Evolutionary conservation across 2,329 filamentous ascomycete species (phyloP), one percentile per base, ranked within the genome.

Genomic region (Cladorrhinum sp.): DNA sequence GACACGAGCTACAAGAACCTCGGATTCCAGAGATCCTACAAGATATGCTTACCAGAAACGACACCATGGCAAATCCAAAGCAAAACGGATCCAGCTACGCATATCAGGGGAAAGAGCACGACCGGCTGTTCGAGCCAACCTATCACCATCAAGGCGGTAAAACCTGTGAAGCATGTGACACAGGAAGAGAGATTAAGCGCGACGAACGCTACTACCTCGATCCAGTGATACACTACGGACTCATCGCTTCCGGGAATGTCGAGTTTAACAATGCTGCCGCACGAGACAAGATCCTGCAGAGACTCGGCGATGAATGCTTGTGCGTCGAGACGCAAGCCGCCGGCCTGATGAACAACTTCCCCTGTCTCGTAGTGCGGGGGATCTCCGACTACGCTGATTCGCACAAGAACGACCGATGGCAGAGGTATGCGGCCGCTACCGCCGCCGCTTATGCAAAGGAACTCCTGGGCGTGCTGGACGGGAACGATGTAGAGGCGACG

Each of bases 311-410:
- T 8, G 18, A 55, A 16, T 55, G 52, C 52, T 3, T 59, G 32
- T 70, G 62, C 41, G 64, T 71, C 45, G 69, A 72, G 59, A 73
- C 71, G 69, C 71, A 72, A 24, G 64, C 62, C 1, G 70, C 70
- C 2, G 71, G 71, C 1, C 24, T 73, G 36, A 71, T 70, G 65
- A 66, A 69, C 20, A 50, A 67, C 22, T 67, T 70, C 41, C 70
- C 68, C 0, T 74, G 72, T 25, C 58, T 75, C 1, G 70, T 73
- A 6, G 69, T 76, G 45, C 66, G 72, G 5, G 73, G 73, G 0
- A 73, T 76, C 50, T 74, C 69, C 56, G 72, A 76, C 64, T 76
- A 76, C 32, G 66, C 72, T 0, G 73, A 75, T 50, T 67, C 69
- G 0, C 71, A 73, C 48, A 74, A 73, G 50, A 70, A 71, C 29